Evolutionary conservation across 495 filamentous ascomycete species (phyloP).

Genomic region (Aspergillus baeticus): DNA sequence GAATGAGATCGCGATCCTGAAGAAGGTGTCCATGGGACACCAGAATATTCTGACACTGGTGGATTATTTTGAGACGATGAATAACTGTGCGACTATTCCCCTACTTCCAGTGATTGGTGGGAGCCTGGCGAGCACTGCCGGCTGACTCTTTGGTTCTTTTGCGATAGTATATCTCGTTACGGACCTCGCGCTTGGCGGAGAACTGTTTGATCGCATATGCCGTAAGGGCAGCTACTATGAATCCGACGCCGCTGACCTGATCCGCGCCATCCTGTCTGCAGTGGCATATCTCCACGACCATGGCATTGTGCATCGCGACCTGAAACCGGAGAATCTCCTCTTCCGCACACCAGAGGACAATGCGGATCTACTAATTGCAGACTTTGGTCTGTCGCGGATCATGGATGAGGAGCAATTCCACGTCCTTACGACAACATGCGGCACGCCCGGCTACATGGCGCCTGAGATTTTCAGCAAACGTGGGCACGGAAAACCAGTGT

Average conservation of each 20-base stretch:
- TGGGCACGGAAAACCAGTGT: conserved; percentile 79
- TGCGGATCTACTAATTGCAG: conserved; percentile 82
- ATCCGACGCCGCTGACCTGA: conserved; percentile 91
- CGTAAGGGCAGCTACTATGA: conserved; percentile 98
- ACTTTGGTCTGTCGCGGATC: conserved; percentile 91
- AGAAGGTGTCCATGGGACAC: conserved; percentile 95
- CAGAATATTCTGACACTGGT: conserved; percentile 96
- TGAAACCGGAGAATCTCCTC: conserved; percentile 57
- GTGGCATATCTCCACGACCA: conserved; percentile 98
- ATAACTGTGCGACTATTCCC: conserved; percentile 64
- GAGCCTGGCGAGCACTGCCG: background rate
- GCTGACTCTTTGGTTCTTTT: conserved; percentile 3
- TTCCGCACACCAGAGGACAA: conserved; percentile 59
- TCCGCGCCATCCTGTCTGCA: conserved; percentile 92
- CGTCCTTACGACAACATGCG: conserved; percentile 94
- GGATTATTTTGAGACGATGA: conserved; percentile 99
- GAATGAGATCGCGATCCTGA: conserved; percentile 97
- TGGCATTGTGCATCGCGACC: conserved; percentile 91
- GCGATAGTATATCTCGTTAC: conserved; percentile 86
- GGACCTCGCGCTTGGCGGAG: conserved; percentile 92
- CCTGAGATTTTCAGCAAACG: conserved; percentile 80
- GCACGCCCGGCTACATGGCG: conserved; percentile 96
- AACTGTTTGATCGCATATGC: conserved; percentile 98
- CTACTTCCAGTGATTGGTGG: background rate
- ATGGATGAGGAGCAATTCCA: conserved; percentile 99